phyloP scores from a whole-genome alignment of 179 eudicot genomes.

The Kewa caespitosa region DNA sequence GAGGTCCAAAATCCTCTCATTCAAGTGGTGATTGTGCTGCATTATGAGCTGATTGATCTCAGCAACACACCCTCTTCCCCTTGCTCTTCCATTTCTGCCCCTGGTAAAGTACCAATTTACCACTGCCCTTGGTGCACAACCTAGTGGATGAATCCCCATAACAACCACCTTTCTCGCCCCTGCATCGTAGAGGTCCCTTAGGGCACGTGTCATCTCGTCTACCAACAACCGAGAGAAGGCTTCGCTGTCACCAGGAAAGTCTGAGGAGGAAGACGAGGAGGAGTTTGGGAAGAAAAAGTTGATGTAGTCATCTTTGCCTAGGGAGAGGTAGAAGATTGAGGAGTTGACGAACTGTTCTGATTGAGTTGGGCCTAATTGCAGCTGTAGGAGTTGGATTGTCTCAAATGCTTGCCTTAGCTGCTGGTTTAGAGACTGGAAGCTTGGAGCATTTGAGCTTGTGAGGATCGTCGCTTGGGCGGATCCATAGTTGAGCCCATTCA shows the following conservation, averaged over 20 bases:
- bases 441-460: conserved; percentile 28
- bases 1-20: conserved; percentile 39
- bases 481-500: conserved; percentile 52
- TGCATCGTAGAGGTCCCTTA: conserved; percentile 44
- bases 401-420: conserved; percentile 60
- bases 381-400: conserved; percentile 51
- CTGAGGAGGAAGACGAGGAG: neutral
- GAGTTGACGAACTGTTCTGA: conserved; percentile 38
- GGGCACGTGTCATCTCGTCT: conserved; percentile 42
- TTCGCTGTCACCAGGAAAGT: conserved; percentile 9
- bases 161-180: conserved; percentile 48
- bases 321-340: conserved; percentile 60
- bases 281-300: conserved; percentile 32
- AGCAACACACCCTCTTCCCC: conserved; percentile 34
- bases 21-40: conserved; percentile 46
- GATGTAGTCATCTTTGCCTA: conserved; percentile 64
- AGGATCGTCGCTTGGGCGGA: conserved; percentile 51
- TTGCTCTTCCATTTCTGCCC: conserved; percentile 14
- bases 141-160: conserved; percentile 58
- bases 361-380: conserved; percentile 37
- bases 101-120: conserved; percentile 29
- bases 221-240: conserved; percentile 38
- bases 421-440: conserved; percentile 58
- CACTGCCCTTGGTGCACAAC: conserved; percentile 55
- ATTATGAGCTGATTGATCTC: conserved; percentile 47